phyloP scores from a whole-genome alignment of 1,284 basidiomycete genomes.

The Phellopilus nigrolimitatus region DNA sequence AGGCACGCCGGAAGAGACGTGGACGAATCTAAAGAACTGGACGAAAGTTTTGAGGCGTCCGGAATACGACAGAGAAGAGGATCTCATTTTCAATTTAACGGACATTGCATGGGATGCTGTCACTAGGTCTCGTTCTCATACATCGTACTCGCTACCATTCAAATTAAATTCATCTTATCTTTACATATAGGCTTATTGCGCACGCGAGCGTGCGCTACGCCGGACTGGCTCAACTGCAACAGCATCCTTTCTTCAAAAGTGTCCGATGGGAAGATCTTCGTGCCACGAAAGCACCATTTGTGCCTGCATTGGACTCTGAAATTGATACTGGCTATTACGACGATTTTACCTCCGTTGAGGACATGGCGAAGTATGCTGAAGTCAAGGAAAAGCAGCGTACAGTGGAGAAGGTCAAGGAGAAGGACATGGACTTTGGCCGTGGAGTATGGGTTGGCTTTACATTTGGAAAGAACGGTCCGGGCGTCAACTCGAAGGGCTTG shows the following conservation, averaged over 20 bases:
- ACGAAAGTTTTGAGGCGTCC: conserved; percentile 85
- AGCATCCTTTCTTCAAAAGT: conserved; percentile 82
- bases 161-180: conserved; percentile 9
- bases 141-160: neutral
- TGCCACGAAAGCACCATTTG: conserved; percentile 82
- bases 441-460: conserved; percentile 98
- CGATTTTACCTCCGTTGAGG: conserved; percentile 87
- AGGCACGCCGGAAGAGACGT: conserved; percentile 94
- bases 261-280: conserved; percentile 80
- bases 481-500: conserved; percentile 31
- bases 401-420: conserved; percentile 89
- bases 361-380: conserved; percentile 99
- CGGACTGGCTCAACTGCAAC: conserved; percentile 68
- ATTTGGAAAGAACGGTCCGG: conserved; percentile 84
- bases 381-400: conserved; percentile 97
- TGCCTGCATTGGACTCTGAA: conserved; percentile 93
- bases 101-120: conserved; percentile 97
- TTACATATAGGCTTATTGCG: conserved; percentile 41
- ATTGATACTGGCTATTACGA: conserved; percentile 99
- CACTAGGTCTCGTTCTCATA: conserved; percentile 52
- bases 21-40: conserved; percentile 99
- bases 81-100: conserved; percentile 94
- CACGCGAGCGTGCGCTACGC: conserved; percentile 79
- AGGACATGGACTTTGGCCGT: conserved; percentile 66
- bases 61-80: conserved; percentile 94